Evolutionary conservation across 106 monocot species (phyloP), one percentile per base, ranked within the genome.

Genomic region (Vanilla planifolia): DNA sequence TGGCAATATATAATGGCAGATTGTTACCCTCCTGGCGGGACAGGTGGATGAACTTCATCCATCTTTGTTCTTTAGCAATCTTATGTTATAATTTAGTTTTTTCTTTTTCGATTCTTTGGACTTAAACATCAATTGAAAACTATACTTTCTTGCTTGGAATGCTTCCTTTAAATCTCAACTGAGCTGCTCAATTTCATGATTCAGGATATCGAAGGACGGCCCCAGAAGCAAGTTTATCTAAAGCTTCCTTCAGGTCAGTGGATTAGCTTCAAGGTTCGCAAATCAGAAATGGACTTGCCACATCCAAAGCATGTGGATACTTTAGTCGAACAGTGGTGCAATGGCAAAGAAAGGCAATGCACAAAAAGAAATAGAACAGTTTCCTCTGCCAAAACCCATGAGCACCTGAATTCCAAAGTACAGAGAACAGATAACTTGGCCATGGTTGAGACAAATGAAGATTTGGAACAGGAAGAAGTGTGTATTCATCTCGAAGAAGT

Each of bases 141-240:
- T n/a, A n/a, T n/a, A n/a, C n/a, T n/a, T n/a, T n/a, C n/a, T n/a
- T n/a, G n/a, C n/a, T n/a, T n/a, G n/a, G n/a, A n/a, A n/a, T n/a
- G n/a, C 1, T 45, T 5, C 45, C 45, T 45, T 13, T 17, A 5
- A 17, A 16, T 45, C 45, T 55, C 33, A 6, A 55, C 55, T 3
- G 8, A 6, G 33, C 56, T 34, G 52, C 15, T 52, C 14, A 52
- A 33, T 0, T 34, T 56, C 19, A 17, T n/a, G 10, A 62, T 25
- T 37, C 63, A 80, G 80, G 80, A 80, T 44, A 37, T 51, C 6
- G 20, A 21, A 32, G 80, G 80, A 27, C 66, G 57, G 26, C 63
- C 51, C 4, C 80, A 80, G 65, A 80, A 80, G 27, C 27, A 23
- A 0, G 71, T 72, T 23, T 24, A 25, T 6, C 17, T 72, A 59